Evolutionary conservation across 176 grass and related monocot species (phyloP).

Genomic region (Carex pumila): DNA sequence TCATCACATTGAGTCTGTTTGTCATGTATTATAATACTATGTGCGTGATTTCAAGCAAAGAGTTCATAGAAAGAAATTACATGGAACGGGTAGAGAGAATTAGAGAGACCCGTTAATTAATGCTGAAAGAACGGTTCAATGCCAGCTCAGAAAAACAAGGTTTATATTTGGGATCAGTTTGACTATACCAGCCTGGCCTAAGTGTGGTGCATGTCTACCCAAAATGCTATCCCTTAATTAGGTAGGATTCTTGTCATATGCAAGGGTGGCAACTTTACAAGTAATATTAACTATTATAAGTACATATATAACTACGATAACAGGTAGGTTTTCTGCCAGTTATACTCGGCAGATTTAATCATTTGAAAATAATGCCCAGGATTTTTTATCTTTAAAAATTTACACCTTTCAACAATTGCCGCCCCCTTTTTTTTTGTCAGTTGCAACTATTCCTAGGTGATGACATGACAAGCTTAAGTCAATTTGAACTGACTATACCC

Average conservation of each 20-base stretch:
- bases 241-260: conserved; percentile 7
- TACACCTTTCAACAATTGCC: background rate
- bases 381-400: background rate
- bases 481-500: background rate
- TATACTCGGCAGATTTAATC: background rate
- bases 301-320: background rate
- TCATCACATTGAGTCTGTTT: background rate
- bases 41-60: background rate
- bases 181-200: conserved; percentile 3
- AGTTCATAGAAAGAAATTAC: background rate
- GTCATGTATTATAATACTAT: background rate
- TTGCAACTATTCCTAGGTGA: background rate
- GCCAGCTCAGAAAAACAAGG: conserved; percentile 17
- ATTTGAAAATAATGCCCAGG: background rate
- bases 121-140: conserved; percentile 3
- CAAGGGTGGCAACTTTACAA: conserved; percentile 12
- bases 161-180: conserved; percentile 7
- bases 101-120: conserved; percentile 3
- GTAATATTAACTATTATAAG: background rate
- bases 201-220: conserved; percentile 7
- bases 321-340: background rate
- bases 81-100: background rate
- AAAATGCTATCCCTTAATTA: background rate
- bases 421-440: background rate
- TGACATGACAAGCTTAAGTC: background rate